Percentiles rank a stretch among this genome's conserved stretches.
phyloP scores from a whole-genome alignment of 352 stramenopile genomes.

The Globisporangium rhizosaccharum region DNA sequence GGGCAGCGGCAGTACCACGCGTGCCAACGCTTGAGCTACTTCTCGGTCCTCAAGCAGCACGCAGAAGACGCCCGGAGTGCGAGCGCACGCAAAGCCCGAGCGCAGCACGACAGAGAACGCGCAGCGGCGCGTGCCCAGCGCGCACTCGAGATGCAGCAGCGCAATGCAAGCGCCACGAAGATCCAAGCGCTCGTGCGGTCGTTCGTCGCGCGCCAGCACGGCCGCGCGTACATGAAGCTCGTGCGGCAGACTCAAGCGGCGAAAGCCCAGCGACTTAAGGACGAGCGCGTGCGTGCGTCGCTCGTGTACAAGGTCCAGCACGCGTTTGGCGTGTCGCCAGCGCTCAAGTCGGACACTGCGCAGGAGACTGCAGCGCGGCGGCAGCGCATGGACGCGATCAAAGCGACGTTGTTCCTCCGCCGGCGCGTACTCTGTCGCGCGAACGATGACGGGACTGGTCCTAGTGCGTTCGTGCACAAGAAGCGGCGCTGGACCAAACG shows the following conservation, averaged over 20 bases:
- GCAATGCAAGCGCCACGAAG: conserved; percentile 26
- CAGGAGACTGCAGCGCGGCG: conserved; percentile 32
- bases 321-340: conserved; percentile 29
- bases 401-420: conserved; percentile 44
- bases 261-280: conserved; percentile 33
- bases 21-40: conserved; percentile 60
- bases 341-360: conserved; percentile 51
- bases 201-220: conserved; percentile 27
- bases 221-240: conserved; percentile 44
- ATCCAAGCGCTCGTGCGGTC: conserved; percentile 38
- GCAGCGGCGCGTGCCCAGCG: conserved; percentile 20
- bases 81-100: conserved; percentile 29
- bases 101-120: conserved; percentile 19
- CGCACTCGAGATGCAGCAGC: conserved; percentile 14
- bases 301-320: conserved; percentile 36
- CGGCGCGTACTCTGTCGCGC: conserved; percentile 4
- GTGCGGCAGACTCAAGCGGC: conserved; percentile 42
- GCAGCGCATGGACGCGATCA: conserved; percentile 35
- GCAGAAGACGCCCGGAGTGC: conserved; percentile 28
- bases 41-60: conserved; percentile 50
- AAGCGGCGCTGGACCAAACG: conserved; percentile 49
- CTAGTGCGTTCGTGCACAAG: conserved; percentile 10
- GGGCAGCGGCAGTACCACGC: conserved; percentile 50
- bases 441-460: conserved; percentile 5
- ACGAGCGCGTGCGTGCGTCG: conserved; percentile 30